Percentiles rank a stretch among this genome's conserved stretches.
Conservation (phyloP, 768 basidiomycete genomes). For the Termitomyces sp. region DNA sequence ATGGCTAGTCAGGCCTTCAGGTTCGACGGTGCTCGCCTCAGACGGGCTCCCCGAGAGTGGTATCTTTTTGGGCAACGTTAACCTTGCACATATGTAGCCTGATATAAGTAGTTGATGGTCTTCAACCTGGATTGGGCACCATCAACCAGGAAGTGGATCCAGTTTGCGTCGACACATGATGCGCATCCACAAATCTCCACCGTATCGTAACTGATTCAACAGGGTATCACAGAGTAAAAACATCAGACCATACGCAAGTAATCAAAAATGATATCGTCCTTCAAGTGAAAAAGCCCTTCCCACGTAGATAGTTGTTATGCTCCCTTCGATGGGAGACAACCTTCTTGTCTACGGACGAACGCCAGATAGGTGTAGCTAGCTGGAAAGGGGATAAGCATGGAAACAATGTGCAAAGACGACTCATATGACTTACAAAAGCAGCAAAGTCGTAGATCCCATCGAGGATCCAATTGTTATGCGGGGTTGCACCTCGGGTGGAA, state of each 20-base stretch:
- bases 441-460: constrained; percentile 49
- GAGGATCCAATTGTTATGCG: constrained; percentile 54
- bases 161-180: no score
- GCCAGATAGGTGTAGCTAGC: constrained; percentile 53
- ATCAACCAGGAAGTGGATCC: no score
- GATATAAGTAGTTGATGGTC: no score
- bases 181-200: no score
- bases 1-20: no score
- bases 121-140: no score
- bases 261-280: not conserved
- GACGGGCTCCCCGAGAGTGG: no score
- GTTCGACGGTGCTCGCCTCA: no score
- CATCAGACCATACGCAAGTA: not conserved
- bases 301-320: constrained; percentile 41
- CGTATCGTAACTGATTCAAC: no score
- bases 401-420: constrained; percentile 1
- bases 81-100: no score
- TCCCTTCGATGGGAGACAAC: constrained; percentile 42
- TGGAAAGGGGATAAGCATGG: constrained; percentile 18
- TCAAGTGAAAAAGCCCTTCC: constrained; percentile 39
- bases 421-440: constrained; percentile 37
- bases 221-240: not conserved
- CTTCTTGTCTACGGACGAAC: constrained; percentile 43
- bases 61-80: no score
- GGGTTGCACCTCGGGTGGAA: constrained; percentile 60